A percentile compares a stretch with the other conserved stretches of the same genome.
These are phyloP conservation scores for Dictyostelium brefeldianum DNA, from an alignment of 78 protist genomes.

Conservation along the genomic window DNA sequence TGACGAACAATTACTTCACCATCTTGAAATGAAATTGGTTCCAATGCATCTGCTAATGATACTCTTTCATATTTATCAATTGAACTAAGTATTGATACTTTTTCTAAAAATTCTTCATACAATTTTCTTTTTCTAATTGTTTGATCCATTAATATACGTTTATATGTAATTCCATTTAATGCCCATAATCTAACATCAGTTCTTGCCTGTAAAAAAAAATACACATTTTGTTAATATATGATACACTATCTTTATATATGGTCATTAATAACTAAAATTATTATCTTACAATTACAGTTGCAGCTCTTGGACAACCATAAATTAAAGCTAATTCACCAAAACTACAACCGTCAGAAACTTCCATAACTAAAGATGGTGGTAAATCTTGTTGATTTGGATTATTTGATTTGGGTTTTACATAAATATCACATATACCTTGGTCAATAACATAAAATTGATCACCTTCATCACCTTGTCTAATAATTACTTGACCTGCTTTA, in stretches of 20 bases:
- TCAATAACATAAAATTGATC: slow-evolving; percentile 93
- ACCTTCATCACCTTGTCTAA: slow-evolving; percentile 94
- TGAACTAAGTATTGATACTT: slow-evolving; percentile 83
- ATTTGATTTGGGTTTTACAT: neutral
- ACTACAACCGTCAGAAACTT: slow-evolving; percentile 73
- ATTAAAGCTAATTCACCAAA: slow-evolving; percentile 95
- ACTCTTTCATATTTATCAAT: slow-evolving; percentile 85
- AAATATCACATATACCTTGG: slow-evolving; percentile 83
- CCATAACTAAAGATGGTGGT: slow-evolving; percentile 36
- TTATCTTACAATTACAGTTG: slow-evolving; percentile 87
- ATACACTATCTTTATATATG: too few relatives aligned
- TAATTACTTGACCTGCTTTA: slow-evolving; percentile 79
- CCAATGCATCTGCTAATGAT: slow-evolving; percentile 90
- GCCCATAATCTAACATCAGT: slow-evolving; percentile 84
- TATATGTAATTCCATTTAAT: slow-evolving; percentile 89
- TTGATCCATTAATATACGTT: slow-evolving; percentile 88
- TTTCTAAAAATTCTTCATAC: slow-evolving; percentile 91
- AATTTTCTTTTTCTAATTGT: slow-evolving; percentile 88
- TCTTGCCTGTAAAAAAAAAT: slow-evolving; percentile 18
- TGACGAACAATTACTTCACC: slow-evolving; percentile 84
- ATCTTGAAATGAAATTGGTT: slow-evolving; percentile 67
- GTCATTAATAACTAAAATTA: neutral
- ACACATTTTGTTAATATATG: neutral
- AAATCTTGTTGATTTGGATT: neutral
- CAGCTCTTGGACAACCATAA: slow-evolving; percentile 94